These are phyloP conservation scores for Macrophomina phaseolina DNA, from an alignment of 2,329 filamentous ascomycete species.

Conservation along the genomic window DNA sequence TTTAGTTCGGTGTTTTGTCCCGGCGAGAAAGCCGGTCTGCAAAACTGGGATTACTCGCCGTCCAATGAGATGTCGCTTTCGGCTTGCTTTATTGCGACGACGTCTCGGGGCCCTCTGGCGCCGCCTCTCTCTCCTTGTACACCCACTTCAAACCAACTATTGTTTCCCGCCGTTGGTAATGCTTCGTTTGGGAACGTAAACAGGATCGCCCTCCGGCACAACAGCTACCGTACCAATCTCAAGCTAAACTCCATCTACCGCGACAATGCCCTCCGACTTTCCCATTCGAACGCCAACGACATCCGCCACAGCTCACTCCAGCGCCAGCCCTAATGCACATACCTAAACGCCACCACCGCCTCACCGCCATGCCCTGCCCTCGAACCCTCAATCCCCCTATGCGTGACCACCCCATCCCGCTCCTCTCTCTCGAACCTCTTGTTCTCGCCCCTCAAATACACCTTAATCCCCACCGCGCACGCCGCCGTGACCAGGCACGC, in stretches of 20 bases:
- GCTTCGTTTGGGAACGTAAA: too few species aligned
- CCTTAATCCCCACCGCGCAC: conserved; percentile 30
- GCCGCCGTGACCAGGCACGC: conserved; percentile 1
- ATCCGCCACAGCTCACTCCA: background rate
- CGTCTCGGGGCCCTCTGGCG: background rate
- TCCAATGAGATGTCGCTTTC: background rate
- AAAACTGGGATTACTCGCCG: too few species aligned
- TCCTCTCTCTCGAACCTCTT: conserved; percentile 31
- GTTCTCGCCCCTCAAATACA: conserved; percentile 11
- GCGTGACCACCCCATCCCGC: conserved; percentile 28
- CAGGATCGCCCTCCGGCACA: too few species aligned
- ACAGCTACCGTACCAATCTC: too few species aligned
- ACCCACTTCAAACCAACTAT: too few species aligned
- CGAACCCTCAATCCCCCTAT: conserved; percentile 25
- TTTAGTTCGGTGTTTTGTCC: background rate
- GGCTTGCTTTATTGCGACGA: background rate
- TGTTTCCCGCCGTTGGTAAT: too few species aligned
- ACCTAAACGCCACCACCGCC: conserved; percentile 28
- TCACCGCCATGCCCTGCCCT: conserved; percentile 28
- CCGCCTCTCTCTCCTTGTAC: too few species aligned
- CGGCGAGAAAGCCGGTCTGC: conserved; percentile 1
- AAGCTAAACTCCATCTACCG: background rate
- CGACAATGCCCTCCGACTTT: background rate
- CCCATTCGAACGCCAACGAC: too few species aligned
- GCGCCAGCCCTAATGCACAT: conserved; percentile 27